Evolutionary conservation across 2,329 filamentous ascomycete species (phyloP).

Genomic region (Fusarium camptoceras): DNA sequence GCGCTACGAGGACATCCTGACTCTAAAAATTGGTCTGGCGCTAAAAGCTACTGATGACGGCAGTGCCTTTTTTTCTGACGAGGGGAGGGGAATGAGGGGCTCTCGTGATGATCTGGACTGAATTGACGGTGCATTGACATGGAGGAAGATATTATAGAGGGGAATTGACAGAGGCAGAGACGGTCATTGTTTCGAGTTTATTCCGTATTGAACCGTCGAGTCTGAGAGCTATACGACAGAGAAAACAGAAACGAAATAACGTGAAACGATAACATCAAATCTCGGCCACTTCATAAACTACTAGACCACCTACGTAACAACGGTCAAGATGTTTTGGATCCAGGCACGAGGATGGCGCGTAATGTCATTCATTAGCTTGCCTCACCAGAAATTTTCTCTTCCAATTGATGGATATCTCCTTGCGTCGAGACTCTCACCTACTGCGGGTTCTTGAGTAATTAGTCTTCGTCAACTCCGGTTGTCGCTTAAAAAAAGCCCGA

Average conservation of each 20-base stretch:
- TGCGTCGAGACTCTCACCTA: slow-evolving; percentile 37
- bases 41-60: slow-evolving; percentile 44
- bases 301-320: slow-evolving; percentile 3
- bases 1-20: slow-evolving; percentile 31
- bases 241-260: background rate
- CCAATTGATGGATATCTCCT: background rate
- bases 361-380: slow-evolving; percentile 21
- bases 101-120: slow-evolving; percentile 8
- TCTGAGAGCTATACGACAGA: background rate
- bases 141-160: background rate
- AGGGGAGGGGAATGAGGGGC: slow-evolving; percentile 33
- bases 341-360: slow-evolving; percentile 18
- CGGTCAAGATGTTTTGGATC: background rate
- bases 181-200: background rate
- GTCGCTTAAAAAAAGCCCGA: slow-evolving; percentile 27
- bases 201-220: background rate
- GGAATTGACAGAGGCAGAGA: background rate
- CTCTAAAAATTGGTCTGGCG: slow-evolving; percentile 42
- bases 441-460: slow-evolving; percentile 40
- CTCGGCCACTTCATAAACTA: slow-evolving; percentile 1
- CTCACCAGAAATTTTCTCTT: slow-evolving; percentile 19
- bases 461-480: slow-evolving; percentile 45
- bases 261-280: slow-evolving; percentile 3
- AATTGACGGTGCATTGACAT: background rate
- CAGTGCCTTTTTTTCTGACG: slow-evolving; percentile 31